Base-by-base conservation (phyloP, 2,329 filamentous ascomycete genomes). In the Aspergillus piperis region DNA sequence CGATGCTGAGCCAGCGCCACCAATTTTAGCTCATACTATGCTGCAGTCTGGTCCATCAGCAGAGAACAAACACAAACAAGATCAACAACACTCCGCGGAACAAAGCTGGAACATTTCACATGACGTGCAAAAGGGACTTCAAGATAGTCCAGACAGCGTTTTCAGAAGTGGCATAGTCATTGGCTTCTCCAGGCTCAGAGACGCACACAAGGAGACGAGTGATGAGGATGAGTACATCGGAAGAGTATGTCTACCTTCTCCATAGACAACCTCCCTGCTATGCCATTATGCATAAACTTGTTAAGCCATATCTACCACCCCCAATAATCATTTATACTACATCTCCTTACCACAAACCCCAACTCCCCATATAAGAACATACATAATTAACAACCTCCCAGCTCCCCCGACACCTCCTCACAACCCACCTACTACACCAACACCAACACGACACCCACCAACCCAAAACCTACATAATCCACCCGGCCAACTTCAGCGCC, bases 381-480 rank as follows among this genome's bases (percentile, higher is more conserved):
- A 39, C 21, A 41, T 56, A 66, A 47, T 27, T 52, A 52, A 60
- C 38, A 17, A 10, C 5, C n/a, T 2, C 13, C 11, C 47, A 75
- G 73, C 62, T 74, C 36, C 71, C 73, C n/a, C 73, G 71, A 13
- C 54, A 62, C 32, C 67, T 75, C 21, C 65, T 75, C 19, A 65
- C 64, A 59, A 64, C 51, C 2, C 65, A 70, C 41, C 59, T 75
- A 36, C 8, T 32, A 3, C 61, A 56, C 11, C 51, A 27, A 27
- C 27, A 30, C 10, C 27, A 30, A 11, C 27, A 30, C 3, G 3
- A 32, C 21, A 23, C 36, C 23, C 23, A 42, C 10, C 50, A 59
- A 47, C 27, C 68, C 27, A 73, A 59, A 51, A 65, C 68, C 27
- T 77, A 72, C 64, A 75, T 77, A 39, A 75, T 77, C 52, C 68